Base-by-base conservation (phyloP, 345 rosid genomes). In the Acer negundo region DNA sequence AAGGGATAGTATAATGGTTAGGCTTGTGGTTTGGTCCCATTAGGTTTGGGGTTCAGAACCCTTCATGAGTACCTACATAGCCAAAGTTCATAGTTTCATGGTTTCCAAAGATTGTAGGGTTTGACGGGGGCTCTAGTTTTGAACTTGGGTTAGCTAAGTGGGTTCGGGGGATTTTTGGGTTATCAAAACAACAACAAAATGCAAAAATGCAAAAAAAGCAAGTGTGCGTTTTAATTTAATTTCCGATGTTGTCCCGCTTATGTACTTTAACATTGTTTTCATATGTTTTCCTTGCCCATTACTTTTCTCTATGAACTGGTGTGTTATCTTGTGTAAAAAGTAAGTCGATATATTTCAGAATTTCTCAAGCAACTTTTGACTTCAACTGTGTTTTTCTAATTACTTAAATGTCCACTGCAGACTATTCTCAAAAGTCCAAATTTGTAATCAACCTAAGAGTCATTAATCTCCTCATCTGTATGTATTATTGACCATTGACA, bases 391-490 rank as follows among this genome's bases (percentile, higher is more conserved):
- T 35, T 15, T 2, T 73, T 8, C 22, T 44, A 73, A 22, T 8
- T 58, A 38, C 17, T 62, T 23, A 42, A 16, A 35, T 62, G 67
- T 61, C 38, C 67, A 58, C 22, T 71, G 75, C 67, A 40, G 53
- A 23, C 10, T 13, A 31, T 63, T 0, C 7, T 42, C 46, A 10
- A 42, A 42, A 42, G 1, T 64, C 40, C 20, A 6, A 65, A 35
- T 31, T 15, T 65, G 2, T 42, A 16, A 58, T 73, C 20, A 72
- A 58, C 28, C 75, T 38, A 35, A 17, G 53, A 72, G n/a, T 72
- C 8, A 38, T 58, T 7, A 17, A 42, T 56, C 3, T 20, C 23
- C 38, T 58, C 20, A 58, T 38, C 66, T 28, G 0, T 38, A 40
- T 35, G 24, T 38, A 47, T 58, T 38, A 38, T 55, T 72, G 59